Conservation (phyloP, 2,329 filamentous ascomycete species). For the Nectriaceae sp. region DNA sequence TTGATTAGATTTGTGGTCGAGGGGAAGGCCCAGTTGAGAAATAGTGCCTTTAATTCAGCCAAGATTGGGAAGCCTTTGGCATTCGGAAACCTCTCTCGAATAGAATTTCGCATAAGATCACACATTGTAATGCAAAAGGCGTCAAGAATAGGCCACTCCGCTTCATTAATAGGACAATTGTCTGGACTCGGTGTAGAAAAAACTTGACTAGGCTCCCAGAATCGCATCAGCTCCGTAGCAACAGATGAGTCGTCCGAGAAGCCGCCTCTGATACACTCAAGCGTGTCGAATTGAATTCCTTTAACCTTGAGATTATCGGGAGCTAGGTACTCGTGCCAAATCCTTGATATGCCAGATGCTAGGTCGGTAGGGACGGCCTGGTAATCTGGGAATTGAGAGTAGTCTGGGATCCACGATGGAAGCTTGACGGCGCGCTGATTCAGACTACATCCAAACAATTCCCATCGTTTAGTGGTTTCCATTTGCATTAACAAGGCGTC, state of each 20-base stretch:
- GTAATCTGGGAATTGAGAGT: neutral
- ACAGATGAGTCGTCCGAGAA: neutral
- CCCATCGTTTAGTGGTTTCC: slow-evolving; percentile 2
- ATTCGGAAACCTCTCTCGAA: neutral
- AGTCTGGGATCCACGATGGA: slow-evolving; percentile 5
- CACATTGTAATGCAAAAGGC: slow-evolving; percentile 2
- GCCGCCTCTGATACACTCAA: neutral
- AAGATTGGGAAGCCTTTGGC: slow-evolving; percentile 4
- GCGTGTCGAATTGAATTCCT: slow-evolving; percentile 1
- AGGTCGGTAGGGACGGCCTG: neutral
- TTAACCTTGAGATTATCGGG: neutral
- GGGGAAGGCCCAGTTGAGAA: neutral
- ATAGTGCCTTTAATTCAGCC: slow-evolving; percentile 1
- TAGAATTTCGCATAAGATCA: neutral
- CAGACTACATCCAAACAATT: slow-evolving; percentile 3
- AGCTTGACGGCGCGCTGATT: neutral
- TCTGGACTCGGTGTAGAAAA: neutral
- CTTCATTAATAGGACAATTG: too few relatives aligned
- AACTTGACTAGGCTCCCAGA: neutral
- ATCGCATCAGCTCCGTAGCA: neutral
- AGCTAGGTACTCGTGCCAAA: neutral
- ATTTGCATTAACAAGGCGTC: slow-evolving; percentile 2
- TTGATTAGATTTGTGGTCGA: neutral
- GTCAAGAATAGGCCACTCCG: slow-evolving; percentile 3
- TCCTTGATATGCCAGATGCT: neutral